Percentiles rank a stretch among this genome's conserved stretches.
These are phyloP conservation scores for Aspergillus indologenus DNA, from an alignment of 495 filamentous ascomycete genomes.

Conservation along the genomic window DNA sequence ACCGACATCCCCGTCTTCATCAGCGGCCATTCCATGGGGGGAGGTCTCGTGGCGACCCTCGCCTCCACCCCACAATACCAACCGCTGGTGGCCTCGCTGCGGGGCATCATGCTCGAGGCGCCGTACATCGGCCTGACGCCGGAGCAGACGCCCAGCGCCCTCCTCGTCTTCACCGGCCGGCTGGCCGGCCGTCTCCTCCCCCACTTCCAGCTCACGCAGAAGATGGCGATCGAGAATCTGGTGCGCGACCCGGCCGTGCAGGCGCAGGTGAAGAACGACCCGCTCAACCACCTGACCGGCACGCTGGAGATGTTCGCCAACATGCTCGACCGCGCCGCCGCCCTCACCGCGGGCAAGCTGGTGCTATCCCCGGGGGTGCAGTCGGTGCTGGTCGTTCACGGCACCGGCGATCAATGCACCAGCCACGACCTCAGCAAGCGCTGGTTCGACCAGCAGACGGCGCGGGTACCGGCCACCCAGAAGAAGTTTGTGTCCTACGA, in stretches of 20 bases:
- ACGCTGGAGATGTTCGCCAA: conserved; percentile 72
- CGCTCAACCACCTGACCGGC: conserved; percentile 71
- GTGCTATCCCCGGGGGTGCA: conserved; percentile 30
- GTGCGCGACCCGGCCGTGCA: conserved; percentile 7
- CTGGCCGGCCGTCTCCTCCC: conserved; percentile 65
- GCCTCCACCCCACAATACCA: conserved; percentile 22
- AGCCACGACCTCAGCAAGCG: conserved; percentile 57
- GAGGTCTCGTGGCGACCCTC: conserved; percentile 54
- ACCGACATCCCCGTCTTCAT: conserved; percentile 66
- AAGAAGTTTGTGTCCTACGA: conserved; percentile 63
- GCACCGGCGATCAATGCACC: conserved; percentile 64
- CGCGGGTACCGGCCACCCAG: conserved; percentile 57
- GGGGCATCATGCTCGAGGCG: conserved; percentile 64
- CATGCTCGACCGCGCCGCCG: conserved; percentile 62
- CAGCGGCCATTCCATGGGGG: conserved; percentile 87
- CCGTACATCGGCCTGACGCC: conserved; percentile 70
- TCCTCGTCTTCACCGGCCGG: conserved; percentile 58
- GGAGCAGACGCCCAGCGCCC: conserved; percentile 51
- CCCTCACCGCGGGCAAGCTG: conserved; percentile 29
- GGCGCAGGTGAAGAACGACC: neutral
- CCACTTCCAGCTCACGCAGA: conserved; percentile 45
- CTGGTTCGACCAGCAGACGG: conserved; percentile 52
- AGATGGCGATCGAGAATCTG: conserved; percentile 40
- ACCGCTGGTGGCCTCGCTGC: conserved; percentile 43
- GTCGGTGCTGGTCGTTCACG: conserved; percentile 61